Base-by-base conservation (phyloP, 1,139 yeast genomes). In the Lodderomyces margitis region DNA sequence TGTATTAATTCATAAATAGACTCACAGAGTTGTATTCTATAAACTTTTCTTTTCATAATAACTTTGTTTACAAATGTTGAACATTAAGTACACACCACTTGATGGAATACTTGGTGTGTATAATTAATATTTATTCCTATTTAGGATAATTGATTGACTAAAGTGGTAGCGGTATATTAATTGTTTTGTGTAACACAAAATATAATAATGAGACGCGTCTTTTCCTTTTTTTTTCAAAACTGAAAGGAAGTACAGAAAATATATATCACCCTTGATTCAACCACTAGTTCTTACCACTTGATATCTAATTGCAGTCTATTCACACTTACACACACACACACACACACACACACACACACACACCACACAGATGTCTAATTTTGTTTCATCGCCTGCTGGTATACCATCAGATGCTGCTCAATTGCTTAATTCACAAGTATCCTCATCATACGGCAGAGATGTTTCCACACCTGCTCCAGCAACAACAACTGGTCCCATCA, bases 401-500 rank as follows among this genome's bases (percentile, higher is more conserved):
- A 60, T 71, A 38, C 75, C 75, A 19, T 70, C 76, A 30, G 78
- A 72, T 52, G 68, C 76, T 27, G 76, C 74, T 32, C 62, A 65
- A 37, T 58, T 72, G 42, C 62, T 72, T 43, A 61, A 64, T 37
- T 68, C 75, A 10, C 69, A 75, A 14, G 75, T 69, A 44, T 72
- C 75, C 3, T 70, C 76, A 7, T 70, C 75, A 3, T 55, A 66
- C 31, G 75, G 76, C 7, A 56, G 74, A 45, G 40, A 37, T 37
- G 31, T 28, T 5, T 30, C 50, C 46, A 54, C 52, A 47, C 66
- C 38, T 16, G 54, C 41, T 45, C 55, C 49, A 36, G 51, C 42
- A 28, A 46, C 46, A 21, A 57, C 49, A 27, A 55, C 45, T 31
- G 44, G 17, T 17, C 37, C 39, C 20, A 45, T 44, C 51, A 44